Evolutionary conservation across 768 basidiomycete genomes (phyloP), one percentile per base, ranked within the genome.

Genomic region (Boletus rufocinnamomeus): DNA sequence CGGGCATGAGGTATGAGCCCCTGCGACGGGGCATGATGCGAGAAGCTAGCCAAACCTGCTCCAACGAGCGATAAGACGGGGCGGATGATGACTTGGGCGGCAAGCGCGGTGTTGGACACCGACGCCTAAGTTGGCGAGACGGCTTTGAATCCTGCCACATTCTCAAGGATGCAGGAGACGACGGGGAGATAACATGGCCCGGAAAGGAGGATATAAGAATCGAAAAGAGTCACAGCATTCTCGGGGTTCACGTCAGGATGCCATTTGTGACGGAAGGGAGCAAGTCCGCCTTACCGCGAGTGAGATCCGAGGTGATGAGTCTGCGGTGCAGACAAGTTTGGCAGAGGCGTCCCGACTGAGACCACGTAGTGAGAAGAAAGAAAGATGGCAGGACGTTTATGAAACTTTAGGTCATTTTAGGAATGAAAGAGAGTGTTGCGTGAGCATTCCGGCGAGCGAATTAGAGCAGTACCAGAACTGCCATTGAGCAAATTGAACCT

Each of bases 11-110:
- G 70, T 72, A 59, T 62, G 68, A 34, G 21, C 79, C 81, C 45
- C 75, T 77, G 44, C 80, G 78, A 28, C 74, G 75, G 34, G 82
- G 78, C 27, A 84, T 65, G 62, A 75, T 68, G 64, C 86, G 79
- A 32, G 86, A 87, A 13, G 83, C 78, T 19, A 84, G 64, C 86
- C 86, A 87, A 34, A 80, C 81, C 50, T 84, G 80, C 55, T 70
- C 64, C 27, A 74, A 21, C 44, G 70, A 67, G 58, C 47, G 59
- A 51, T 16, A 49, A 5, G 59, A 32, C 0, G 58, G 50, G 13
- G 46, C 19, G 3, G 46, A 37, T 2, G 61, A 7, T 14, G 51
- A 19, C 17, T 55, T 63, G 13, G 49, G 61, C 1, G 53, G 48
- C 8, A 37, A 7, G 28, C 63, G 52, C 1, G 41, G 58, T 1